Base-by-base conservation (phyloP, 768 basidiomycete genomes). In the Auricularia heimuer region DNA sequence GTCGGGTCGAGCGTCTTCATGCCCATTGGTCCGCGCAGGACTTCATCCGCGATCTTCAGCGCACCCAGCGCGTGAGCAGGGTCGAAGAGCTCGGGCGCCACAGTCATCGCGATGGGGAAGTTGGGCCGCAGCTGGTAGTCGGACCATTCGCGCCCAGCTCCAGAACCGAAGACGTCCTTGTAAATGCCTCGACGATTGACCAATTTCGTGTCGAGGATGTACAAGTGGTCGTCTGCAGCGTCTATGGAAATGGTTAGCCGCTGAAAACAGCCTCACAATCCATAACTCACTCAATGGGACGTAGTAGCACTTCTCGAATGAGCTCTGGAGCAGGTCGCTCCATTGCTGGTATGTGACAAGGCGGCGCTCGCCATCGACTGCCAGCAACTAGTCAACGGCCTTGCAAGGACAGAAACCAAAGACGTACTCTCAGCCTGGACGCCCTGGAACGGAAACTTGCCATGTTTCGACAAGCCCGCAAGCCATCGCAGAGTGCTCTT, bases 81-180 rank as follows among this genome's bases (percentile, higher is more conserved):
- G 63, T 93, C 83, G 75, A 98, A 99, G 58, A 99, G 76, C 74
- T 98, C 97, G 8, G 96, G 96, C 1, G 97, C 97, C 56, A 98
- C 94, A 2, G 89, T 83, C 95, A 98, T 98, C 0, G 97, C 92
- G 65, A 98, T 89, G 3, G 94, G 88, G 80, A 94, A 96, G 76
- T 98, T 97, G 70, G 86, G 84, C 66, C 94, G 83, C 69, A 97
- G 83, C 75, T 98, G 97, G 74, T 98, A 99, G 76, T 99, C 95
- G 4, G 94, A 92, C 94, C 94, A 98, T 75, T 96, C 92, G 64
- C 92, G 83, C 10, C 87, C 90, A 61, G 80, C 72, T 0, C 92
- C 92, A 11, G 97, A 94, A 47, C 95, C 93, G 69, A 89, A 89
- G 6, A 98, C 93, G 73, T 99, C 97, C 80, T 99, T 99, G 82